These are phyloP conservation scores for Fusarium irregulare DNA, from an alignment of 2,329 filamentous ascomycete genomes.

Conservation along the genomic window DNA sequence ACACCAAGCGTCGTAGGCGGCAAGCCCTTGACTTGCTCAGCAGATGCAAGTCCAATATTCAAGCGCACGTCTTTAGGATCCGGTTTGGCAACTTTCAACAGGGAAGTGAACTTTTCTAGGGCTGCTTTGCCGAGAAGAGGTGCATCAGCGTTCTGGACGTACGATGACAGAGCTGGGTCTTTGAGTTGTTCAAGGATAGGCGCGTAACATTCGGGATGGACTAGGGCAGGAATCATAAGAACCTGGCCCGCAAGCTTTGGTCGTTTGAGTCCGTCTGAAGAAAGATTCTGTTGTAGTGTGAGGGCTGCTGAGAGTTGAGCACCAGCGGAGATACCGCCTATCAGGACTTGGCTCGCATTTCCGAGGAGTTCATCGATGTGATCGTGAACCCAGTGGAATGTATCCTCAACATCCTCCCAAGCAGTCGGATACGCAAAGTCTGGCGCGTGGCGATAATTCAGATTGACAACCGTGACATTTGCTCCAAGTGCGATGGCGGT, in stretches of 20 bases:
- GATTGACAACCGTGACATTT: conserved; percentile 60
- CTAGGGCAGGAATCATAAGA: conserved; percentile 61
- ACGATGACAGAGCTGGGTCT: conserved; percentile 56
- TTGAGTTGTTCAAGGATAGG: conserved; percentile 52
- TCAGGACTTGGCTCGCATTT: conserved; percentile 48
- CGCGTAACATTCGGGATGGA: conserved; percentile 39
- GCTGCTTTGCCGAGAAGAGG: conserved; percentile 50
- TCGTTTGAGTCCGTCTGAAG: conserved; percentile 10
- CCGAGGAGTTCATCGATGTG: conserved; percentile 26
- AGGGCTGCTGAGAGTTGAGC: conserved; percentile 57
- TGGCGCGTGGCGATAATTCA: conserved; percentile 70
- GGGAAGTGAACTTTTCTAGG: conserved; percentile 34
- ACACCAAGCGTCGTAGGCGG: conserved; percentile 59
- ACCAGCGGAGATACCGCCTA: conserved; percentile 63
- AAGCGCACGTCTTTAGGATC: conserved; percentile 50
- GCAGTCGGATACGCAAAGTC: conserved; percentile 63
- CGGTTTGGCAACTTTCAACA: conserved; percentile 41
- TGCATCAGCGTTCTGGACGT: conserved; percentile 58
- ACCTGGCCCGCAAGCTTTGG: conserved; percentile 61
- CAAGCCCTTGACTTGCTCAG: conserved; percentile 53
- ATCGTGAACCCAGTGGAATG: conserved; percentile 64
- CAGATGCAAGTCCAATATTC: conserved; percentile 49
- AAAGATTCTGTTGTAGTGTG: conserved; percentile 53
- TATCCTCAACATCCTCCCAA: conserved; percentile 65
- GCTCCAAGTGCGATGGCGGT: conserved; percentile 57